These are phyloP conservation scores for Coemansia sp. DNA, from an alignment of 192 early-diverging fungal species.

Conservation along the genomic window DNA sequence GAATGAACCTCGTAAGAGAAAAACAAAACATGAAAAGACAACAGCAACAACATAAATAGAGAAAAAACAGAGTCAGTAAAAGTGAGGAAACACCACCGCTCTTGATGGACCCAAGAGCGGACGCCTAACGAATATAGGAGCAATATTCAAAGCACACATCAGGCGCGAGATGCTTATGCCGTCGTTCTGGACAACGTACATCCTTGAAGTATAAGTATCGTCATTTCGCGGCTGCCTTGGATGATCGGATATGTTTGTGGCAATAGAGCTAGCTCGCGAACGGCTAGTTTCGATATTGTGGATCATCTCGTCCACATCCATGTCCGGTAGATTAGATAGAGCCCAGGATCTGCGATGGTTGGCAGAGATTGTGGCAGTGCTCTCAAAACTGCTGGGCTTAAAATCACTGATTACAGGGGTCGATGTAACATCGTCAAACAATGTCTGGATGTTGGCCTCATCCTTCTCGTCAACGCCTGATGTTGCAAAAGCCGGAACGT, in stretches of 20 bases:
- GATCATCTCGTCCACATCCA: constrained; percentile 39
- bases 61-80: constrained; percentile 18
- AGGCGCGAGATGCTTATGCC: constrained; percentile 27
- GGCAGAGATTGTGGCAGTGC: neutral
- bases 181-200: neutral
- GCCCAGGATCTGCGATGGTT: neutral
- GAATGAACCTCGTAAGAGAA: neutral
- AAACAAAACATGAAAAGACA: neutral
- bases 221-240: neutral
- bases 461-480: constrained; percentile 11
- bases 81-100: constrained; percentile 33
- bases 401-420: neutral
- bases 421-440: constrained; percentile 4
- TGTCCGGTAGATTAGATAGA: constrained; percentile 11
- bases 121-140: constrained; percentile 41
- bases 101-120: constrained; percentile 41
- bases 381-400: neutral
- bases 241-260: neutral
- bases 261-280: constrained; percentile 34
- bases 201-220: no score
- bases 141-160: constrained; percentile 33
- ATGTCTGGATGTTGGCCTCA: constrained; percentile 21
- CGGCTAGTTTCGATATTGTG: constrained; percentile 9
- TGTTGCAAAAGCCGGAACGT: constrained; percentile 23
- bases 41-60: neutral